Base-by-base conservation (phyloP, 2,329 filamentous ascomycete species). In the Trichothecium roseum region DNA sequence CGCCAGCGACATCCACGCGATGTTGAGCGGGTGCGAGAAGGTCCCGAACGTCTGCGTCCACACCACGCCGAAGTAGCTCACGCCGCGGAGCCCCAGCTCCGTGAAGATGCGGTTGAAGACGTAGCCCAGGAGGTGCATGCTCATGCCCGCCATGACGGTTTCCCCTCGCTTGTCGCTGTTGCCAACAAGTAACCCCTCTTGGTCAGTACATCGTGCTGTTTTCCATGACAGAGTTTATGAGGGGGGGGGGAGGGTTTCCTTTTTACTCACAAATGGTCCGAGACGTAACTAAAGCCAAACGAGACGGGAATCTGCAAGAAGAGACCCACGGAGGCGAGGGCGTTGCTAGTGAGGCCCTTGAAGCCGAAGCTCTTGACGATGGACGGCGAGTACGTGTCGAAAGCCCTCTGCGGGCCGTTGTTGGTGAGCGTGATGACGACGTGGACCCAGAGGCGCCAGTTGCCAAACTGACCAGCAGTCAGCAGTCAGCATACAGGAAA, bases 1-100 rank as follows among this genome's bases (percentile, higher is more conserved):
- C 3, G 67, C 62, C 1, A 76, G 54, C 0, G 70, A 74, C 48
- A 77, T 60, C 72, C 72, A 78, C 1, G 71, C 66, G 34, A 77
- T 72, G 46, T 78, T 77, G 16, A 78, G 58, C 1, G 69, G 69
- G 37, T 73, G 69, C 2, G 66, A 64, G 38, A 72, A 71, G 4
- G 66, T 71, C 15, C 66, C 68, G 38, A 73, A 72, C 0, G 57
- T 63, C 45, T 73, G 69, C 0, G 68, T 73, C 66, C 66, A 72
- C 16, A 73, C 62, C 3, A 73, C 68, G 20, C 68, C 69, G 41
- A 73, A 72, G 49, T 71, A 72, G 4, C 60, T 55, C 1, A 64
- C 56, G 3, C 64, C 62, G 8, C 57, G 57, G 26, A 50, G 49
- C 14, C 45, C 47, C 15, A 67, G 45, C 37, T 66, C 60, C 0